Evolutionary conservation across 169 alveolate species (phyloP).

Genomic region (Ichthyophthirius multifiliis): DNA sequence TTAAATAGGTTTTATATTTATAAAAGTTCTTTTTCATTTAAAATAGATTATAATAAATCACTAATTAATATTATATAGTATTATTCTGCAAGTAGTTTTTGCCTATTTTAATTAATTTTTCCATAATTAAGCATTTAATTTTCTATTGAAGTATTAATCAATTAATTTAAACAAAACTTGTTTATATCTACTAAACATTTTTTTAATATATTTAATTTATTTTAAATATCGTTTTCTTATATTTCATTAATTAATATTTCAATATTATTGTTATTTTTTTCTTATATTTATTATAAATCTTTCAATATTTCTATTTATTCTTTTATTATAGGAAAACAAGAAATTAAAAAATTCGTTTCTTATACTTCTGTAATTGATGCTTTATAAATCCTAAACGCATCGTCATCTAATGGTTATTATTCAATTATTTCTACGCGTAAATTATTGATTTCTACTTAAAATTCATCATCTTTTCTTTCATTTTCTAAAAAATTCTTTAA

Average conservation of each 20-base stretch:
- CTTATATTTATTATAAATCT: too few relatives aligned
- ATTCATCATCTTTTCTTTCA: not conserved
- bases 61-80: not conserved
- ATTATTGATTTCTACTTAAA: too few relatives aligned
- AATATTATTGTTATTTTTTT: too few relatives aligned
- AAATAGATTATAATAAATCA: not conserved
- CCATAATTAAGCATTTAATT: not conserved
- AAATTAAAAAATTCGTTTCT: slow-evolving; percentile 1
- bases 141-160: not conserved
- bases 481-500: not conserved
- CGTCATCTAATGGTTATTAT: not conserved
- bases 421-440: not conserved
- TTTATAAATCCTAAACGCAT: not conserved
- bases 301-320: too few relatives aligned
- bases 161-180: not conserved
- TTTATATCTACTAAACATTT: slow-evolving; percentile 1
- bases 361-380: slow-evolving; percentile 15
- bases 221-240: not conserved
- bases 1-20: not conserved
- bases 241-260: too few relatives aligned
- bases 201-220: not conserved
- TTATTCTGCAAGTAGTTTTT: not conserved
- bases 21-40: not conserved
- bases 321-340: slow-evolving; percentile 10
- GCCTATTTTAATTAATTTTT: not conserved